Base-by-base conservation (phyloP, 75 land plant genomes). In the Pseudotsuga menziesii region DNA sequence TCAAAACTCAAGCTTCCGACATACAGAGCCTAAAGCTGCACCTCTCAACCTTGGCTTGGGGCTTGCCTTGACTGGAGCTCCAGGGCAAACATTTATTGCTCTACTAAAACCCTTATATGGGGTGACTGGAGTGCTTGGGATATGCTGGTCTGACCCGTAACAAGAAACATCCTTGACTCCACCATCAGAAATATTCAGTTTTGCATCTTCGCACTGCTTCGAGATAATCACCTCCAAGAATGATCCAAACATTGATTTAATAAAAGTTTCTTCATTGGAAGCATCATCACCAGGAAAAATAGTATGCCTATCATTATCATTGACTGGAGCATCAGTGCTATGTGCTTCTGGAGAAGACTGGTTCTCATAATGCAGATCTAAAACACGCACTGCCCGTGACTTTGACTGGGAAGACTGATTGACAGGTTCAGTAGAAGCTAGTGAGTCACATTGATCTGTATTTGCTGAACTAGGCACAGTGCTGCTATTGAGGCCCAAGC, bases 221-320 rank as follows among this genome's bases (percentile, higher is more conserved):
- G 72, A 69, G n/a, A 69, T 48, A 69, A 69, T 69, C 11, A 44
- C 72, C n/a, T 69, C 48, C 72, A 69, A 22, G 25, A 69, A 69
- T 19, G 72, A 69, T 20, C 72, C 72, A 69, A 25, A 69, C 52
- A 69, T 69, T 20, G 72, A n/a, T 69, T 69, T 23, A 69, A 69
- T 44, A 69, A 41, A 69, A 69, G 25, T 41, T 69, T 69, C 72
- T 69, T 69, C 72, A n/a, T 36, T 41, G 23, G 41, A 39, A 69
- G 23, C n/a, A 39, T 69, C 72, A n/a, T 41, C 44, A 15, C 2
- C 41, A 23, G 25, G 39, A 41, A 44, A 41, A 69, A 6, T 20
- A 11, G n/a, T 20, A 2, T 11, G 72, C 13, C 41, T 69, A 3
- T 69, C 72, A 3, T n/a, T 35, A 20, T 22, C 48, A 41, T 22